These are phyloP conservation scores for Yarrowia alimentaria DNA, from an alignment of 805 yeast genomes.

Conservation along the genomic window DNA sequence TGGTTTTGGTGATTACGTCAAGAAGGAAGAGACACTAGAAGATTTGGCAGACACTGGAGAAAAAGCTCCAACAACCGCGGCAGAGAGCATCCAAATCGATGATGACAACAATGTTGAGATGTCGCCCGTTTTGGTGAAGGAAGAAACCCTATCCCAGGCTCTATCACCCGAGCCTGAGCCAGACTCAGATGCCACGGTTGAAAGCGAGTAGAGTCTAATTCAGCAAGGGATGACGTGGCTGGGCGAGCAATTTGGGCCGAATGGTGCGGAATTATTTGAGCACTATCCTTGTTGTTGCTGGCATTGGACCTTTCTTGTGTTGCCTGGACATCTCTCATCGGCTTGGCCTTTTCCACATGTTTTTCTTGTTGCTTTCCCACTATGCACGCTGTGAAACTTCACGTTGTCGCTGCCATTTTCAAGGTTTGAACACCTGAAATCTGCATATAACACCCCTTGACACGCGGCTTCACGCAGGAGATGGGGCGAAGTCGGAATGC, in stretches of 20 bases:
- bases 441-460: constrained; percentile 21
- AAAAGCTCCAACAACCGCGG: neutral
- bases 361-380: no score
- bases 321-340: no score
- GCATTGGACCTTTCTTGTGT: no score
- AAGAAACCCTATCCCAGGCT: neutral
- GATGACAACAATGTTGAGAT: no score
- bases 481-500: constrained; percentile 23
- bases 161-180: neutral
- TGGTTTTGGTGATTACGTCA: constrained; percentile 15
- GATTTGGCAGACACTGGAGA: no score
- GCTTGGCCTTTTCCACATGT: neutral
- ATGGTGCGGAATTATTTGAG: no score
- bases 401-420: constrained; percentile 2
- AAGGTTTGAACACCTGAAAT: constrained; percentile 3
- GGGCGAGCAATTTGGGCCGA: no score
- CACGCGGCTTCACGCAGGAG: constrained; percentile 4
- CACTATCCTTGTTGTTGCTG: no score
- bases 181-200: constrained; percentile 13
- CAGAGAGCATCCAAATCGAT: no score
- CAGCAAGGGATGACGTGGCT: no score
- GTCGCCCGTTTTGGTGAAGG: no score
- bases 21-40: constrained; percentile 24
- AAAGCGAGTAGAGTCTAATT: constrained; percentile 3
- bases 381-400: constrained; percentile 2